These are phyloP conservation scores for Lactarius sanguifluus DNA, from an alignment of 768 basidiomycete species.

Conservation along the genomic window DNA sequence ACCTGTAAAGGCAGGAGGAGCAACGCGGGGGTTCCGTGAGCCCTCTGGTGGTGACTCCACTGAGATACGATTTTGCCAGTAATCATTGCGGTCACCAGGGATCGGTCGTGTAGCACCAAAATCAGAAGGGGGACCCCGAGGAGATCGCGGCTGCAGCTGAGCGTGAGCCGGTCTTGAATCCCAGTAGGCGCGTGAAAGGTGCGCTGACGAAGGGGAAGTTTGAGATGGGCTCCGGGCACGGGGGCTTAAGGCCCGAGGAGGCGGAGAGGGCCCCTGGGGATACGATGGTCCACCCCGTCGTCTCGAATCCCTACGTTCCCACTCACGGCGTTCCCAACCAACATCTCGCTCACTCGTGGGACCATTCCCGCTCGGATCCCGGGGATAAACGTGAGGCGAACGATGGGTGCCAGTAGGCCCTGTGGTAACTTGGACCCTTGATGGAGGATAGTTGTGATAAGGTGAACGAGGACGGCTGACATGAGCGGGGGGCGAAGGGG, in stretches of 20 bases:
- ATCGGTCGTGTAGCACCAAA: constrained; percentile 15
- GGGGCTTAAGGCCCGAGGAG: constrained; percentile 46
- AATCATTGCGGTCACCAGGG: constrained; percentile 17
- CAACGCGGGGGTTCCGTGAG: constrained; percentile 29
- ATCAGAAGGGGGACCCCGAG: constrained; percentile 18
- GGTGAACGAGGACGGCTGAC: constrained; percentile 51
- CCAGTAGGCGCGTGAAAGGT: constrained; percentile 56
- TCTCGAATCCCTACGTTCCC: constrained; percentile 43
- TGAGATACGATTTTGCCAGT: constrained; percentile 19
- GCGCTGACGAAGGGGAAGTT: constrained; percentile 58
- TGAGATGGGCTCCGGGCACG: constrained; percentile 38
- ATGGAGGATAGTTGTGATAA: constrained; percentile 49
- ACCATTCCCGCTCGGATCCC: constrained; percentile 46
- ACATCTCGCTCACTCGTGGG: constrained; percentile 53
- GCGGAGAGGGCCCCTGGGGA: constrained; percentile 33
- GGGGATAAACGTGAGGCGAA: constrained; percentile 59
- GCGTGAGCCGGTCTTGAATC: constrained; percentile 49
- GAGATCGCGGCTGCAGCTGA: constrained; percentile 34
- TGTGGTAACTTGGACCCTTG: constrained; percentile 52
- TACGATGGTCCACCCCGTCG: constrained; percentile 37
- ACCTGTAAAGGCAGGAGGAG: constrained; percentile 35
- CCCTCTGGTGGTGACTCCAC: constrained; percentile 32
- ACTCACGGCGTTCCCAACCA: constrained; percentile 65
- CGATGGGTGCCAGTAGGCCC: constrained; percentile 53
- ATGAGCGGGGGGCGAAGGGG: constrained; percentile 56